Conservation (phyloP, 1,284 basidiomycete species). For the Ceratobasidium sp. region DNA sequence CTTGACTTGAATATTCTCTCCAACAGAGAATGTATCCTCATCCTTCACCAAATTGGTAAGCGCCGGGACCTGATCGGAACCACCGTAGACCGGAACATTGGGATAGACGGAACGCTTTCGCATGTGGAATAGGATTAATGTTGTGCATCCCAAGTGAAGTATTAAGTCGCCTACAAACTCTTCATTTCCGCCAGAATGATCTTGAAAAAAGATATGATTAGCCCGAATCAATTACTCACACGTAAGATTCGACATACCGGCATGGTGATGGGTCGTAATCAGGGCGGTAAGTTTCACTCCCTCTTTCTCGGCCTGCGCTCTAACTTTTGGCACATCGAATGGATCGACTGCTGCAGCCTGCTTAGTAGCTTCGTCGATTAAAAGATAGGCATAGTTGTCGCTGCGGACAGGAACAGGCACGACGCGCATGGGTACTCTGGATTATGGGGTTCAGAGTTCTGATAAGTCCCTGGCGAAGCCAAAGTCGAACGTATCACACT, state of each 20-base stretch:
- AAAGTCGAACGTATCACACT: background rate
- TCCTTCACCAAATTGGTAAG: slow-evolving; percentile 84
- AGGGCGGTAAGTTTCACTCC: slow-evolving; percentile 80
- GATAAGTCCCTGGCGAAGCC: background rate
- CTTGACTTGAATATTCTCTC: slow-evolving; percentile 79
- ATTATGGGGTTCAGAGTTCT: background rate
- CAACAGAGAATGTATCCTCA: slow-evolving; percentile 80
- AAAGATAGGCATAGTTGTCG: slow-evolving; percentile 92
- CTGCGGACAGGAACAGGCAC: slow-evolving; percentile 81
- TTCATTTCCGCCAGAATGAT: slow-evolving; percentile 90
- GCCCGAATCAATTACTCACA: background rate
- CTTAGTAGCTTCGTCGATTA: slow-evolving; percentile 79
- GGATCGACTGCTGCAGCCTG: slow-evolving; percentile 74
- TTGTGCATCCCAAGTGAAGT: background rate
- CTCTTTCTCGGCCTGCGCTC: slow-evolving; percentile 73
- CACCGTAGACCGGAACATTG: slow-evolving; percentile 84
- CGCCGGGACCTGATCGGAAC: slow-evolving; percentile 78
- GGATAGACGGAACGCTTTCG: slow-evolving; percentile 65
- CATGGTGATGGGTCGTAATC: slow-evolving; percentile 91
- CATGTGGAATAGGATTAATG: background rate
- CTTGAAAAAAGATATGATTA: slow-evolving; percentile 55
- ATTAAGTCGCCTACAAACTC: slow-evolving; percentile 61
- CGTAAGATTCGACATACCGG: slow-evolving; percentile 49
- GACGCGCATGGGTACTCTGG: slow-evolving; percentile 70
- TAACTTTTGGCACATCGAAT: slow-evolving; percentile 84